A percentile compares a stretch with the other conserved stretches of the same genome.
Conservation (phyloP, 345 rosid genomes). For the Camelina neglecta region DNA sequence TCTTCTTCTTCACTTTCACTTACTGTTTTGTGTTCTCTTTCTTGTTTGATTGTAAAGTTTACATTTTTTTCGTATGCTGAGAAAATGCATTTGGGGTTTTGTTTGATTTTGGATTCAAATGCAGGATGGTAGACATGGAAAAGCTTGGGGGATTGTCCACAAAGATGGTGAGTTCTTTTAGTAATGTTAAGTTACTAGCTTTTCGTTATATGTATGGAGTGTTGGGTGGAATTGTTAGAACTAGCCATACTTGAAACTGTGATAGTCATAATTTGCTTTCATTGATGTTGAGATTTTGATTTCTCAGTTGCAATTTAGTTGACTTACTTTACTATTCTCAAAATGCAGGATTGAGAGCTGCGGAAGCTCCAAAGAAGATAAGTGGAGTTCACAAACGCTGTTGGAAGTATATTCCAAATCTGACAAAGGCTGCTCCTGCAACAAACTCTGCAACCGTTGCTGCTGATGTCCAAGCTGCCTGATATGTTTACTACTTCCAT, state of each 20-base stretch:
- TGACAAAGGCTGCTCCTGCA: slow-evolving; percentile 48
- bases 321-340: not conserved
- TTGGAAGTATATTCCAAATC: slow-evolving; percentile 82
- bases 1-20: not conserved
- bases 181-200: not conserved
- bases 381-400: slow-evolving; percentile 92
- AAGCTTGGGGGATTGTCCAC: slow-evolving; percentile 95
- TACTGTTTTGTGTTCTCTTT: not conserved
- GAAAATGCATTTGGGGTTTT: not conserved
- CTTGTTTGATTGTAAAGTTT: not conserved
- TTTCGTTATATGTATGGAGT: not conserved
- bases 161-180: slow-evolving; percentile 69
- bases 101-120: slow-evolving; percentile 41
- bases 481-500: slow-evolving; percentile 36
- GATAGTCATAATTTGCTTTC: not conserved
- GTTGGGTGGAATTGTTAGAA: not conserved
- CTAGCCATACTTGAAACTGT: not conserved
- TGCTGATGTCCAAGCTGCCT: slow-evolving; percentile 62
- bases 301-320: slow-evolving; percentile 1
- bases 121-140: slow-evolving; percentile 95
- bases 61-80: not conserved
- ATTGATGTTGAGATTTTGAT: slow-evolving; percentile 4
- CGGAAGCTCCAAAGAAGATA: slow-evolving; percentile 85
- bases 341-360: slow-evolving; percentile 63
- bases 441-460: slow-evolving; percentile 46